These are phyloP conservation scores for Tilletia setariae DNA, from an alignment of 1,284 basidiomycete species.

Conservation along the genomic window DNA sequence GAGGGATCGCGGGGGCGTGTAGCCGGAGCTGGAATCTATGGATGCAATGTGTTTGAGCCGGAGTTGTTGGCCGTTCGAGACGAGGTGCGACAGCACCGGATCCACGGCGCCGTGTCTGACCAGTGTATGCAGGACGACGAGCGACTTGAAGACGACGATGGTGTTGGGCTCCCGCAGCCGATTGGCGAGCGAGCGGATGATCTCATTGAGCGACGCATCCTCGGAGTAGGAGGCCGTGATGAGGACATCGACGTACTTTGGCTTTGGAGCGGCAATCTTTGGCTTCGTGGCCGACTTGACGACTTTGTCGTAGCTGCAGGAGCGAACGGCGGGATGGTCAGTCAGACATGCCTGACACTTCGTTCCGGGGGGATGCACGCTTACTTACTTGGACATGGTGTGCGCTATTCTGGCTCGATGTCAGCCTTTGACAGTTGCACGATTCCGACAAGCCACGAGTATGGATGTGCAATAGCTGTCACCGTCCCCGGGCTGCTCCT, in stretches of 20 bases:
- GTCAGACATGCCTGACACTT: neutral
- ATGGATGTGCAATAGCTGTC: neutral
- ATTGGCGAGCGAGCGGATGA: constrained; percentile 77
- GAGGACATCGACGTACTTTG: constrained; percentile 64
- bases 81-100: constrained; percentile 76
- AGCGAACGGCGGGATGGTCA: neutral
- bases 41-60: constrained; percentile 14
- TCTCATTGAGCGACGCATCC: constrained; percentile 84
- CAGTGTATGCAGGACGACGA: constrained; percentile 92
- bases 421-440: too few species aligned
- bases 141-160: constrained; percentile 88
- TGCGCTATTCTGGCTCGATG: too few species aligned
- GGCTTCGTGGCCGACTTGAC: constrained; percentile 53
- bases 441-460: neutral
- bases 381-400: neutral
- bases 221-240: constrained; percentile 90
- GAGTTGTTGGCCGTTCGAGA: neutral
- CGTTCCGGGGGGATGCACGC: neutral
- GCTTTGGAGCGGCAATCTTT: constrained; percentile 46
- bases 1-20: constrained; percentile 71
- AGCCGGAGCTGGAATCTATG: neutral
- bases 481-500: too few species aligned
- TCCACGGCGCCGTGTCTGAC: constrained; percentile 90
- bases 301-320: constrained; percentile 47
- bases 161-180: constrained; percentile 85